Evolutionary conservation across 305 asterid species (phyloP).

Genomic region (Ajuga reptans): DNA sequence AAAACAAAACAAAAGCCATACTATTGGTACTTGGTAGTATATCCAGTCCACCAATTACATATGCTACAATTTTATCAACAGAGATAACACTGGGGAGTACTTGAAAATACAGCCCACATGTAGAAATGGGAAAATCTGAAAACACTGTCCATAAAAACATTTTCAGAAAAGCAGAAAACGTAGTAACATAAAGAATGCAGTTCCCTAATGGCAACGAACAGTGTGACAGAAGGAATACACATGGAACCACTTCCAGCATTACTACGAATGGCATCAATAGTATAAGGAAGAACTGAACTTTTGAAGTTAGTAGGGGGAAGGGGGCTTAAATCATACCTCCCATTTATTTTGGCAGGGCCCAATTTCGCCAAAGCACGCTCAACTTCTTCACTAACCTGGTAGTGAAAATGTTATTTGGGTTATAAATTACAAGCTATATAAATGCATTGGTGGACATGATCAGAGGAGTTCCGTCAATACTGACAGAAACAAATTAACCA

Average conservation of each 20-base stretch:
- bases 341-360: constrained; percentile 63
- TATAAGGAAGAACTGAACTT: neutral
- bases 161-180: neutral
- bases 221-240: neutral
- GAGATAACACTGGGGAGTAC: neutral
- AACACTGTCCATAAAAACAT: neutral
- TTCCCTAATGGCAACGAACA: neutral
- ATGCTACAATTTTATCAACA: neutral
- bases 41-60: neutral
- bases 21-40: neutral
- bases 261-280: constrained; percentile 11
- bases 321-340: constrained; percentile 41
- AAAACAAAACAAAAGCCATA: neutral
- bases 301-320: neutral
- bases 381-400: constrained; percentile 94
- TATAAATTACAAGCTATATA: constrained; percentile 8
- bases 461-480: too few relatives aligned
- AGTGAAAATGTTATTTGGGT: constrained; percentile 16
- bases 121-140: neutral
- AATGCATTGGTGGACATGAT: too few relatives aligned
- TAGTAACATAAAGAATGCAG: neutral
- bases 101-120: neutral
- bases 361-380: constrained; percentile 93
- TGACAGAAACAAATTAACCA: neutral
- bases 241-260: constrained; percentile 4